Base-by-base conservation (phyloP, 306 rosid genomes). In the Ziziphus jujuba region DNA sequence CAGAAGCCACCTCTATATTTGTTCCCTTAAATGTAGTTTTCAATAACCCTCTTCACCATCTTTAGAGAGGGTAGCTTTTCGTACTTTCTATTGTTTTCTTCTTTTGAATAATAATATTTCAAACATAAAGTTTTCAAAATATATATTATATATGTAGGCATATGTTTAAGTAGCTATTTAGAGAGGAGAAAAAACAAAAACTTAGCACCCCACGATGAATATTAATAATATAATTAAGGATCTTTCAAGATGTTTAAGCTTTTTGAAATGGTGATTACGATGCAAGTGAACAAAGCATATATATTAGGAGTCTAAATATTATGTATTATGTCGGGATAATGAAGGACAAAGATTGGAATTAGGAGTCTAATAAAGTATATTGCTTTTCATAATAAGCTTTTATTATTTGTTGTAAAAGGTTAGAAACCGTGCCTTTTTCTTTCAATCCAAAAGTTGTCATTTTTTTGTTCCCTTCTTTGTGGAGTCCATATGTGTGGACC, bases 291-390 rank as follows among this genome's bases (percentile, higher is more conserved):
- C 12, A 2, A 40, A 55, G 81, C 75, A 71, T 8, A 69, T 79
- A 74, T 64, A 76, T 67, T 74, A 73, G 63, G 71, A 34, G 34
- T 65, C 56, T 79, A 63, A n/a, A 65, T 59, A 72, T 61, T 8
- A n/a, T 40, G 45, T 40, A 60, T 51, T 16, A 74, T 87, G 87
- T 80, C 76, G 86, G 89, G 66, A 79, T 75, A 48, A 82, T 73
- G 78, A 84, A 72, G 72, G 82, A 72, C 83, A 80, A 49, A 33
- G 74, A 65, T 72, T 72, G 61, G 44, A 77, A 23, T 66, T 31
- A 56, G 28, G 75, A 72, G 58, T 40, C 31, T 77, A 74, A 87
- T 7, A 49, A 49, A 54, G 47, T 15, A 22, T 11, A 35, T 8
- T 20, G 28, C 15, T 40, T 40, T 40, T 40, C 9, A 40, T 11